These are phyloP conservation scores for Physcia stellaris DNA, from an alignment of 495 filamentous ascomycete species.

Conservation along the genomic window DNA sequence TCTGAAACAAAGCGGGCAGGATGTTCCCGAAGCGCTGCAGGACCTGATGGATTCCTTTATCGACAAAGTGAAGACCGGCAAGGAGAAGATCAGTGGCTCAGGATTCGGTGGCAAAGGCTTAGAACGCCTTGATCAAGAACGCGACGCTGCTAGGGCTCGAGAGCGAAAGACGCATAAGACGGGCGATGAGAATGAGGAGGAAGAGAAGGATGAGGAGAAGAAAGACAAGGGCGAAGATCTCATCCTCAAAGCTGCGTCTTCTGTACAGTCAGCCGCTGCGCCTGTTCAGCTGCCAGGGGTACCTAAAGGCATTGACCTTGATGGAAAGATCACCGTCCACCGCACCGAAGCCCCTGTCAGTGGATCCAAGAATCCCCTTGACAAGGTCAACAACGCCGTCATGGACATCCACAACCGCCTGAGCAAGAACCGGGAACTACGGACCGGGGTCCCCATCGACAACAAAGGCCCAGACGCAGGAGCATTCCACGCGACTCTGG, in stretches of 20 bases:
- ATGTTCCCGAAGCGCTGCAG: slow-evolving; percentile 57
- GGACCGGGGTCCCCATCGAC: slow-evolving; percentile 89
- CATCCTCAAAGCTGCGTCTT: slow-evolving; percentile 50
- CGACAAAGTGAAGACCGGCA: slow-evolving; percentile 84
- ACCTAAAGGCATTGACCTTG: slow-evolving; percentile 51
- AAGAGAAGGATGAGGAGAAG: slow-evolving; percentile 62
- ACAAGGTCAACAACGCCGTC: slow-evolving; percentile 73
- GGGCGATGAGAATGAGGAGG: slow-evolving; percentile 77
- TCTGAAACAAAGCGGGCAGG: slow-evolving; percentile 77
- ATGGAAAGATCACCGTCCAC: slow-evolving; percentile 70
- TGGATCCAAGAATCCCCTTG: slow-evolving; percentile 55
- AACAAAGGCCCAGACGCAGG: slow-evolving; percentile 97
- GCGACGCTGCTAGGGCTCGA: slow-evolving; percentile 67
- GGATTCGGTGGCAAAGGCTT: slow-evolving; percentile 95
- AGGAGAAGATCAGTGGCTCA: slow-evolving; percentile 65
- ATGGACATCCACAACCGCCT: slow-evolving; percentile 77
- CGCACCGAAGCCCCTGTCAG: slow-evolving; percentile 46
- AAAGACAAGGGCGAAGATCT: slow-evolving; percentile 40
- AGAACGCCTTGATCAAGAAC: slow-evolving; percentile 79
- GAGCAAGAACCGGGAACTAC: slow-evolving; percentile 71
- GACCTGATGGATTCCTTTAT: slow-evolving; percentile 54
- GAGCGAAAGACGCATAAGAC: slow-evolving; percentile 84
- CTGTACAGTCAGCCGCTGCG: slow-evolving; percentile 43
- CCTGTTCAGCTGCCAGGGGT: slow-evolving; percentile 31
- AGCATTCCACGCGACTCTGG: slow-evolving; percentile 90